A percentile compares a stretch with the other conserved stretches of the same genome.
These are phyloP conservation scores for Triangularia setosa DNA, from an alignment of 2,329 filamentous ascomycete species.

Conservation along the genomic window DNA sequence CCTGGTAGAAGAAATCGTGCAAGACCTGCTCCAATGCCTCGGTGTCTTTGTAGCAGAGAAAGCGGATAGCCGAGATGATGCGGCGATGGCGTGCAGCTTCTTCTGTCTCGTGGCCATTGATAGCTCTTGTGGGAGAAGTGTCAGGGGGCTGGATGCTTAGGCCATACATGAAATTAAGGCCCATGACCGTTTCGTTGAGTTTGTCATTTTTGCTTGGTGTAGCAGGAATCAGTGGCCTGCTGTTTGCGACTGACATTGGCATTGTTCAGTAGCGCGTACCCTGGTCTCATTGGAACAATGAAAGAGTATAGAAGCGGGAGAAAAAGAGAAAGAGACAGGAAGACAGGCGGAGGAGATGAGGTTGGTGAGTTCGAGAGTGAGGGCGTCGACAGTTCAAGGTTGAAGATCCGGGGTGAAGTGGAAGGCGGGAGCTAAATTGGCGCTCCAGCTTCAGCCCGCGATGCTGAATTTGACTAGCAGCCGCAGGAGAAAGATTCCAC, in stretches of 20 bases:
- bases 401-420: not conserved
- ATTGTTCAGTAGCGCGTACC: not conserved
- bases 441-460: not conserved
- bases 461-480: not conserved
- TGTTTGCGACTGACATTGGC: not conserved
- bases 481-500: not conserved
- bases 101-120: constrained; percentile 18
- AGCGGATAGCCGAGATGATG: constrained; percentile 25
- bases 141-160: constrained; percentile 27
- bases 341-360: not conserved
- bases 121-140: constrained; percentile 15
- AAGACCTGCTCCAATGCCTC: constrained; percentile 10
- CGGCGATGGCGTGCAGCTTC: constrained; percentile 19
- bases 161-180: constrained; percentile 28
- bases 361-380: not conserved
- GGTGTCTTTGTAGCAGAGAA: constrained; percentile 22
- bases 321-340: too few species aligned
- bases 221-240: constrained; percentile 4
- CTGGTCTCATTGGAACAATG: not conserved
- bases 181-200: constrained; percentile 21
- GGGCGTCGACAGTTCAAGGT: not conserved
- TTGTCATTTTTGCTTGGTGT: constrained; percentile 19
- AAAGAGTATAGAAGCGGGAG: not conserved
- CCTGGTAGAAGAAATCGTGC: constrained; percentile 23
- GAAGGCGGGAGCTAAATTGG: not conserved